Percentiles rank a stretch among this genome's conserved stretches.
Evolutionary conservation across 2,329 filamentous ascomycete species (phyloP).

Genomic region (Ophiosphaerella narmari): DNA sequence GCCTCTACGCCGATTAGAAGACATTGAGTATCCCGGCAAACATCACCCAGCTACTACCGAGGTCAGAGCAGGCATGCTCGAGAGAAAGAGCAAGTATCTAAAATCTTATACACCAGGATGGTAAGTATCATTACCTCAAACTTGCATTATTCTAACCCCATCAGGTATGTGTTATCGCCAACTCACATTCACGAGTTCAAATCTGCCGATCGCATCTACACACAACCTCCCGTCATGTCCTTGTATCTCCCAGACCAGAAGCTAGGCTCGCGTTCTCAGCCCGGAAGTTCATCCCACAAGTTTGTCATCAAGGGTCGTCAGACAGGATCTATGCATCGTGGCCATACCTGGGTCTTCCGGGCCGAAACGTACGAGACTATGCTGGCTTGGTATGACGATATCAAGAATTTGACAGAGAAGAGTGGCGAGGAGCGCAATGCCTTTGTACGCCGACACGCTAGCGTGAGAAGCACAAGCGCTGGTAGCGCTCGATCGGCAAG

Average conservation of each 20-base stretch:
- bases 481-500: constrained; percentile 59
- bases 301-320: constrained; percentile 97
- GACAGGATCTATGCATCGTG: constrained; percentile 87
- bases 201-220: constrained; percentile 84
- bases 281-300: constrained; percentile 87
- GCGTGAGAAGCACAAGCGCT: constrained; percentile 76
- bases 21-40: constrained; percentile 89
- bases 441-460: constrained; percentile 81
- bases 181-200: constrained; percentile 99
- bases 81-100: constrained; percentile 98
- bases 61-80: constrained; percentile 86
- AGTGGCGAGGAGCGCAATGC: constrained; percentile 85
- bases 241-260: constrained; percentile 94
- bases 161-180: constrained; percentile 90
- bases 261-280: constrained; percentile 85
- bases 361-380: constrained; percentile 84
- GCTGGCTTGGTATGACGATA: constrained; percentile 95
- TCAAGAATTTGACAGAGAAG: constrained; percentile 86
- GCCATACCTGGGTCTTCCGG: constrained; percentile 70
- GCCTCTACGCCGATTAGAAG: constrained; percentile 75
- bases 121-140: constrained; percentile 56
- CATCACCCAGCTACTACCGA: constrained; percentile 82
- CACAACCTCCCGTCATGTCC: constrained; percentile 92
- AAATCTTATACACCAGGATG: constrained; percentile 97
- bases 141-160: constrained; percentile 9